Conservation (phyloP, 805 yeast genomes). For the Debaryomyces castellii region DNA sequence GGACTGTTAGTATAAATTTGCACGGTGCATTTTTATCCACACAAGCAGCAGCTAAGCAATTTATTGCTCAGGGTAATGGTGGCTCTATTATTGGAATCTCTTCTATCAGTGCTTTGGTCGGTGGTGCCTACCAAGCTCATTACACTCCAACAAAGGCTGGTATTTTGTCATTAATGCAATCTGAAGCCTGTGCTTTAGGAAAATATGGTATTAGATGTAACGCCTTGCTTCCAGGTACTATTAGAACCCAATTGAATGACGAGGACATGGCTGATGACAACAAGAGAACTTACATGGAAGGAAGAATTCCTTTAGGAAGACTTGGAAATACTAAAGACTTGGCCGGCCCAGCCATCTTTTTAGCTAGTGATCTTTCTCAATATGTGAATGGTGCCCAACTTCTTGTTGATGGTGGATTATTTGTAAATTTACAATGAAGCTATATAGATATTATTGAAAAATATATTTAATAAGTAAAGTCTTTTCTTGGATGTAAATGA, state of each 20-base stretch:
- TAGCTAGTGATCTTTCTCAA: slow-evolving; percentile 35
- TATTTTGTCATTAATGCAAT: slow-evolving; percentile 42
- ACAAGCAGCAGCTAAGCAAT: slow-evolving; percentile 47
- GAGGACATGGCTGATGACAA: slow-evolving; percentile 37
- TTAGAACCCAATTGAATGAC: slow-evolving; percentile 41
- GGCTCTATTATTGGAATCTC: slow-evolving; percentile 48
- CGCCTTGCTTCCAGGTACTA: slow-evolving; percentile 47
- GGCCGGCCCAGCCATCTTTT: slow-evolving; percentile 43
- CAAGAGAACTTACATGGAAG: slow-evolving; percentile 37
- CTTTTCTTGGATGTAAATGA: too few species aligned
- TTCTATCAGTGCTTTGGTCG: slow-evolving; percentile 44
- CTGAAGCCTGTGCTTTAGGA: slow-evolving; percentile 44
- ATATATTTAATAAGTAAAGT: too few species aligned
- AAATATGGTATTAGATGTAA: slow-evolving; percentile 44
- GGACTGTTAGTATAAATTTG: slow-evolving; percentile 39
- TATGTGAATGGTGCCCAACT: slow-evolving; percentile 44
- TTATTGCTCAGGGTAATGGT: slow-evolving; percentile 45
- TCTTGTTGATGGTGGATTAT: slow-evolving; percentile 46
- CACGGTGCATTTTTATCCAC: slow-evolving; percentile 46
- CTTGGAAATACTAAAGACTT: slow-evolving; percentile 37
- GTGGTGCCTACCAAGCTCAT: slow-evolving; percentile 46
- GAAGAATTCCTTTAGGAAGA: slow-evolving; percentile 40
- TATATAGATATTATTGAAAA: too few species aligned
- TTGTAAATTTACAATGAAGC: slow-evolving; percentile 38
- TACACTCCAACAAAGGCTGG: slow-evolving; percentile 53